A percentile compares a stretch with the other conserved stretches of the same genome.
Conservation (phyloP, 345 rosid genomes). For the Lumnitzera littorea region DNA sequence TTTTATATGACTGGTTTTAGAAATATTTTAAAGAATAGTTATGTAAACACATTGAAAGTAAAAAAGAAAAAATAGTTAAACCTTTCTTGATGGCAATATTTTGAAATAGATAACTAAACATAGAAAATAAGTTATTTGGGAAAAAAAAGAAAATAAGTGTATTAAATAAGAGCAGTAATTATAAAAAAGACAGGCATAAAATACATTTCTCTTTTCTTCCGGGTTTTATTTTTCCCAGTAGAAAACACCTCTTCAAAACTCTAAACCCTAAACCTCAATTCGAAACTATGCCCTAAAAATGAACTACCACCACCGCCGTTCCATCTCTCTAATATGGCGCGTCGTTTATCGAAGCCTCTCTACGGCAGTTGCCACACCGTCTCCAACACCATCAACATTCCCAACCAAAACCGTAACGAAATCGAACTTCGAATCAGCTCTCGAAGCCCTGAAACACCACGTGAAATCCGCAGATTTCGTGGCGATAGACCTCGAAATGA, state of each 20-base stretch:
- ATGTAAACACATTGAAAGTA: too few species aligned
- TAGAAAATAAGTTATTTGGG: too few species aligned
- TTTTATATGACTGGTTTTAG: too few species aligned
- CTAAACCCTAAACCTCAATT: slow-evolving; percentile 1
- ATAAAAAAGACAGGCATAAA: too few species aligned
- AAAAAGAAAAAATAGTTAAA: too few species aligned
- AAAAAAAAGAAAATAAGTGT: too few species aligned
- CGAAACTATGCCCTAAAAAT: slow-evolving; percentile 3
- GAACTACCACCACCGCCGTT: slow-evolving; percentile 4
- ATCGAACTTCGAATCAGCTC: slow-evolving; percentile 68
- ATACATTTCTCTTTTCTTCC: too few species aligned
- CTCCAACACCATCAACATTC: slow-evolving; percentile 31
- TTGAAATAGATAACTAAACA: too few species aligned
- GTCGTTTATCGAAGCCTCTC: slow-evolving; percentile 9
- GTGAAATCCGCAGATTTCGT: slow-evolving; percentile 79
- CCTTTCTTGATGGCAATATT: too few species aligned
- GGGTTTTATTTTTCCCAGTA: too few species aligned
- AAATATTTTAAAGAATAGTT: too few species aligned
- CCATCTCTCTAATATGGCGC: slow-evolving; percentile 6
- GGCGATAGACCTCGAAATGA: slow-evolving; percentile 95
- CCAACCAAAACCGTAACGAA: slow-evolving; percentile 71
- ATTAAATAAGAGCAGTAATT: too few species aligned
- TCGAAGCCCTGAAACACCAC: slow-evolving; percentile 43
- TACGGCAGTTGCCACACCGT: slow-evolving; percentile 9
- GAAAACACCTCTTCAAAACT: background rate